Evolutionary conservation across 176 grass and related monocot genomes (phyloP).

Genomic region (Stipa capillata): DNA sequence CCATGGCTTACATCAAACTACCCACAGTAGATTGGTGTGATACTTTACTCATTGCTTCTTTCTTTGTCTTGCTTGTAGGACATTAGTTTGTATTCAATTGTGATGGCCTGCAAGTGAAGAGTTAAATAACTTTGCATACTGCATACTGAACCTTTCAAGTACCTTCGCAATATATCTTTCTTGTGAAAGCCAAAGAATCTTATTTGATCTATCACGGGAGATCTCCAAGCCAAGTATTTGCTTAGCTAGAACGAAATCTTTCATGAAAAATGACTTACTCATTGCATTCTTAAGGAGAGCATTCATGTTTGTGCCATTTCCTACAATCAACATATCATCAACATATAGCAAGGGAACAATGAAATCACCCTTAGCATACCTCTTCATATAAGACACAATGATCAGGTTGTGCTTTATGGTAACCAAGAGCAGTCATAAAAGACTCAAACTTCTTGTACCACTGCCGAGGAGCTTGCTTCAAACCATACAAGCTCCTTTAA

Average conservation of each 20-base stretch:
- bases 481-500: background rate
- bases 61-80: background rate
- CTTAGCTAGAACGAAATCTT: background rate
- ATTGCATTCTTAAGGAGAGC: background rate
- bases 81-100: background rate
- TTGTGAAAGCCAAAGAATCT: no score
- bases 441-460: background rate
- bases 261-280: background rate
- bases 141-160: no score
- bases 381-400: conserved; percentile 22
- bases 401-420: background rate
- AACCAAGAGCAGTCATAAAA: no score
- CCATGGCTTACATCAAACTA: no score
- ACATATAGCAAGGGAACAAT: conserved; percentile 17
- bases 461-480: conserved; percentile 6
- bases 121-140: no score
- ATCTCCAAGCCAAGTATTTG: no score
- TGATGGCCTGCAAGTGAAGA: no score
- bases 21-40: no score
- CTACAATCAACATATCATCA: background rate
- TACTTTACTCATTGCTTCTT: background rate
- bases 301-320: background rate
- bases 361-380: background rate
- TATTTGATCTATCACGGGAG: no score
- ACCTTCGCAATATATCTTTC: no score